Evolutionary conservation across 345 rosid genomes (phyloP), one percentile per base, ranked within the genome.

Genomic region (Eucalyptus leucophloia): DNA sequence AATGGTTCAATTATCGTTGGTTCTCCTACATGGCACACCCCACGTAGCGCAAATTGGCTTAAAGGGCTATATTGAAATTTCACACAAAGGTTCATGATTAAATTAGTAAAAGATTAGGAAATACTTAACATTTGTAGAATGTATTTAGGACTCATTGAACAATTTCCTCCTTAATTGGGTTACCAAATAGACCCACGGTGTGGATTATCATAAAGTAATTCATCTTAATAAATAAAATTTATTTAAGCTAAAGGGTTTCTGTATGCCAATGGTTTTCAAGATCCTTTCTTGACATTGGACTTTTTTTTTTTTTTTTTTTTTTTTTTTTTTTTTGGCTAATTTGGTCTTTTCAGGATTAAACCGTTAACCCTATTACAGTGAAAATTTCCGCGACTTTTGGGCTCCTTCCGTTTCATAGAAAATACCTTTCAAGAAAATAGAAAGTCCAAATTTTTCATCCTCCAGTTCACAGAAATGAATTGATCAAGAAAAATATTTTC

Each of bases 1-100:
- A 58, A 58, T 0, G 1, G 11, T 53, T 24, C 14, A 58, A 5
- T 58, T 1, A 2, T 21, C 15, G 1, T 26, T 26, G 7, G n/a
- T 5, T 26, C 2, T 58, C n/a, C 1, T 58, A 58, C 15, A 0
- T 58, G n/a, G 5, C 7, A 58, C 30, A 26, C 5, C 14, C n/a
- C 7, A 26, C 0, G 2, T 58, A 56, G 62, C 30, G 0, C 24
- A 56, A 56, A 56, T 56, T 56, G 62, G 30, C 30, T 24, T 23
- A 23, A 56, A 56, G 6, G 13, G 24, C 6, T 23, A 56, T 0
- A 56, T 56, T 56, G 62, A 26, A 2, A 24, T 58, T 58, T 3
- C 13, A 26, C n/a, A 58, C 0, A 3, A 58, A 58, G 30, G 0
- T 58, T 58, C 3, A 2, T 24, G n/a, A 58, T 26, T 58, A 58